Evolutionary conservation across 2,329 filamentous ascomycete genomes (phyloP).

Genomic region (Fusarium sp.): DNA sequence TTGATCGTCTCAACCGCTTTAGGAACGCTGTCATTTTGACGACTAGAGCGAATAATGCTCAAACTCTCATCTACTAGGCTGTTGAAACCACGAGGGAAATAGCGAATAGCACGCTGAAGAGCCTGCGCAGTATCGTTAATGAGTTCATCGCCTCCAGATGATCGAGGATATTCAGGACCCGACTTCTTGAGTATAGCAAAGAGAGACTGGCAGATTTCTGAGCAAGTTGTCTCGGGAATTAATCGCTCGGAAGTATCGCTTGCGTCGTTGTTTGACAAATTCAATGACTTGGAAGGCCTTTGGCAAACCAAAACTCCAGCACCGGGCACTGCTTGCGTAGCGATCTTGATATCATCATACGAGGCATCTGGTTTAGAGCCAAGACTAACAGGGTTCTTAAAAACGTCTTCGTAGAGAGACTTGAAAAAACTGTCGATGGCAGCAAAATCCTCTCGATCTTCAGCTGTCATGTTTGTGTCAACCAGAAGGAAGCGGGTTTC

Average conservation of each 20-base stretch:
- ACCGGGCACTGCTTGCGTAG: constrained; percentile 60
- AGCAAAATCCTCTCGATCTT: constrained; percentile 55
- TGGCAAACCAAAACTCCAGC: constrained; percentile 61
- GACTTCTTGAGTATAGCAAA: constrained; percentile 49
- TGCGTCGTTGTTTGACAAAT: neutral
- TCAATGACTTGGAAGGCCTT: constrained; percentile 43
- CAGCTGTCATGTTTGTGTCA: constrained; percentile 49
- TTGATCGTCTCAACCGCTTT: constrained; percentile 49
- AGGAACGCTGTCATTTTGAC: constrained; percentile 28
- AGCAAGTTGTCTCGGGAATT: constrained; percentile 52
- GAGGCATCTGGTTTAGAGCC: constrained; percentile 46
- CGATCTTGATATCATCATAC: constrained; percentile 56
- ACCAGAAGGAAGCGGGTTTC: constrained; percentile 59
- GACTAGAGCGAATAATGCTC: constrained; percentile 44
- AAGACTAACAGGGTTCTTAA: constrained; percentile 53
- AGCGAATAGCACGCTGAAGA: constrained; percentile 54
- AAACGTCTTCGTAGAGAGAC: constrained; percentile 59
- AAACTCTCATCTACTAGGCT: constrained; percentile 50
- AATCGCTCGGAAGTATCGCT: constrained; percentile 46
- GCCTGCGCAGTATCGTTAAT: constrained; percentile 58
- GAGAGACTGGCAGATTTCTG: constrained; percentile 54
- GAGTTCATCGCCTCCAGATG: constrained; percentile 51
- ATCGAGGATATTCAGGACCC: constrained; percentile 37
- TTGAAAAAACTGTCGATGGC: constrained; percentile 55
- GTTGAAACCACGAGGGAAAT: constrained; percentile 53